A percentile compares a stretch with the other conserved stretches of the same genome.
These are phyloP conservation scores for Arthrinium phaeospermum DNA, from an alignment of 2,329 filamentous ascomycete genomes.

Conservation along the genomic window DNA sequence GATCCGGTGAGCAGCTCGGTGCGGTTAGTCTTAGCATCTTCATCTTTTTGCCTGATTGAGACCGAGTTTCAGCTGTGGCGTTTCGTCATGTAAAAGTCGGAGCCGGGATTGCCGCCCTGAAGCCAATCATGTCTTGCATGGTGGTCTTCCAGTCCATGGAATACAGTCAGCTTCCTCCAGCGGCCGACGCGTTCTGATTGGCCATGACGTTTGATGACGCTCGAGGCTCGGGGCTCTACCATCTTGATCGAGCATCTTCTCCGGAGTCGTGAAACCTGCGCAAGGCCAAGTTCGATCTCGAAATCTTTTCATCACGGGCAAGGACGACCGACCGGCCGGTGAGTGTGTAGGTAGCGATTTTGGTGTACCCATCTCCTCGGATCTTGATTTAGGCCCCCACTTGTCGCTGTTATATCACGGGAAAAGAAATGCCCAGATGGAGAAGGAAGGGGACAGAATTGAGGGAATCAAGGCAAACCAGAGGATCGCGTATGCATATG, in stretches of 20 bases:
- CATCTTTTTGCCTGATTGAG: slow-evolving; percentile 21
- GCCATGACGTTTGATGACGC: slow-evolving; percentile 33
- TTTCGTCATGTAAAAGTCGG: slow-evolving; percentile 35
- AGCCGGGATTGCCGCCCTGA: slow-evolving; percentile 31
- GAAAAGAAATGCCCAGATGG: background rate
- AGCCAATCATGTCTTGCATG: slow-evolving; percentile 38
- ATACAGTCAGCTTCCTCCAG: slow-evolving; percentile 33
- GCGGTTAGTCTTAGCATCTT: slow-evolving; percentile 10
- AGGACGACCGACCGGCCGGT: slow-evolving; percentile 10
- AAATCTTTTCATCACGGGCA: background rate
- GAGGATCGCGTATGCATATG: slow-evolving; percentile 35
- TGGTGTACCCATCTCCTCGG: slow-evolving; percentile 1
- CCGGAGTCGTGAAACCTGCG: slow-evolving; percentile 36
- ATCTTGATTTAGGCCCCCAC: background rate
- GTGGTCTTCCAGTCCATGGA: slow-evolving; percentile 30
- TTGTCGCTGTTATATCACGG: slow-evolving; percentile 8
- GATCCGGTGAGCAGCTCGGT: slow-evolving; percentile 21
- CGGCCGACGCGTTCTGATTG: slow-evolving; percentile 31
- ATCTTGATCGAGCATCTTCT: slow-evolving; percentile 29
- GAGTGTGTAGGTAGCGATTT: background rate
- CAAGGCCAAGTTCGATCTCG: background rate
- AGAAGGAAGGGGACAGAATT: background rate
- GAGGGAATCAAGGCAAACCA: slow-evolving; percentile 26
- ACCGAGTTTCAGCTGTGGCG: slow-evolving; percentile 46
- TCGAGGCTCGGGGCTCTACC: slow-evolving; percentile 29